Conservation (phyloP, 441 rosid species). For the Erodium texanum region DNA sequence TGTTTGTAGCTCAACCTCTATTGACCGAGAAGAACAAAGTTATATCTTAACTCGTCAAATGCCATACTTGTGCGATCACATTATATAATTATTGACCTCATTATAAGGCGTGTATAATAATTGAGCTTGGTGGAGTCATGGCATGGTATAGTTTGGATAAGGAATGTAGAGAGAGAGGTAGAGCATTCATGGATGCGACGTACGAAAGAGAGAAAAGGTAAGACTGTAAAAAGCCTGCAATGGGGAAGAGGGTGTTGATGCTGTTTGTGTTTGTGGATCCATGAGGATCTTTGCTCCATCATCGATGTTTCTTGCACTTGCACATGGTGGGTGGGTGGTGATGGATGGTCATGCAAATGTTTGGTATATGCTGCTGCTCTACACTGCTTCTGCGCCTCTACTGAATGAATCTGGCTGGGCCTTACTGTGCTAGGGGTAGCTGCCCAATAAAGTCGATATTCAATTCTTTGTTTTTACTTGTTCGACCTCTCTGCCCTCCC, state of each 20-base stretch:
- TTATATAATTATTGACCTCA: too few relatives aligned
- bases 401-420: too few relatives aligned
- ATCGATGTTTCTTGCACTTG: not conserved
- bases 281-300: not conserved
- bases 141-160: not conserved
- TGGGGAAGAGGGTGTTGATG: not conserved
- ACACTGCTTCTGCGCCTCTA: too few relatives aligned
- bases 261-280: not conserved
- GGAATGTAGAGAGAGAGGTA: not conserved
- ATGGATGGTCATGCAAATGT: not conserved
- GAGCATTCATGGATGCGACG: not conserved
- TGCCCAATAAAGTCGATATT: not conserved
- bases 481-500: too few relatives aligned
- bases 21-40: too few relatives aligned
- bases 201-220: not conserved
- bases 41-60: too few relatives aligned
- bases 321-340: not conserved
- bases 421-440: not conserved
- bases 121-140: too few relatives aligned
- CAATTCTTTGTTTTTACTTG: not conserved
- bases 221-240: not conserved
- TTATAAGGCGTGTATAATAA: too few relatives aligned
- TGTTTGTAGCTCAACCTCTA: too few relatives aligned
- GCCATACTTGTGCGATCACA: too few relatives aligned
- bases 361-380: too few relatives aligned